These are phyloP conservation scores for Byssoonygena ceratinophila DNA, from an alignment of 2,329 filamentous ascomycete species.

Conservation along the genomic window DNA sequence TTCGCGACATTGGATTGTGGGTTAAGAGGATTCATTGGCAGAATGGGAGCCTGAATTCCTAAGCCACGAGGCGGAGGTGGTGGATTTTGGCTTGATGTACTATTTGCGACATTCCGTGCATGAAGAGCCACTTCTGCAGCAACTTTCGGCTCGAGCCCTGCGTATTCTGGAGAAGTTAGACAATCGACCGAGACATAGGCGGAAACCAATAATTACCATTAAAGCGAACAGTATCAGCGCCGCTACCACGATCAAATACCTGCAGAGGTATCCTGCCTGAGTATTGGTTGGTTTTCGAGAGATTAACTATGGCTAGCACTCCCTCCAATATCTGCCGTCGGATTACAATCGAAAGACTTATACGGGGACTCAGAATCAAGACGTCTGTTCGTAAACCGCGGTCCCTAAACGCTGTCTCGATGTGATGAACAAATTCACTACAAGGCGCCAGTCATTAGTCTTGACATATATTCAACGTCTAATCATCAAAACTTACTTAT, in stretches of 20 bases:
- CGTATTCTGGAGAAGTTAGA: slow-evolving; percentile 52
- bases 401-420: slow-evolving; percentile 63
- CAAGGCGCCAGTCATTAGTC: not conserved
- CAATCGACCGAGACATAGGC: slow-evolving; percentile 4
- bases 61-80: slow-evolving; percentile 27
- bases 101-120: slow-evolving; percentile 33
- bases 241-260: slow-evolving; percentile 69
- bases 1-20: slow-evolving; percentile 48
- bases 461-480: not conserved
- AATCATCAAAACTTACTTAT: slow-evolving; percentile 35
- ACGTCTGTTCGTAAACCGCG: slow-evolving; percentile 66
- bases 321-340: slow-evolving; percentile 79
- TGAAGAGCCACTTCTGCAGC: slow-evolving; percentile 72
- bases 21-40: slow-evolving; percentile 21
- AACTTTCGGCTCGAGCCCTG: slow-evolving; percentile 64
- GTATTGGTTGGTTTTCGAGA: slow-evolving; percentile 59
- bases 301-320: slow-evolving; percentile 70
- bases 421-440: slow-evolving; percentile 70
- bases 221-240: slow-evolving; percentile 65
- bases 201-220: slow-evolving; percentile 43
- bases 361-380: slow-evolving; percentile 65
- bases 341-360: slow-evolving; percentile 68
- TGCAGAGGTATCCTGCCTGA: slow-evolving; percentile 68
- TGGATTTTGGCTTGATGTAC: slow-evolving; percentile 24
- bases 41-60: slow-evolving; percentile 1